Conservation (phyloP, 768 basidiomycete genomes). For the Panellus pusillus region DNA sequence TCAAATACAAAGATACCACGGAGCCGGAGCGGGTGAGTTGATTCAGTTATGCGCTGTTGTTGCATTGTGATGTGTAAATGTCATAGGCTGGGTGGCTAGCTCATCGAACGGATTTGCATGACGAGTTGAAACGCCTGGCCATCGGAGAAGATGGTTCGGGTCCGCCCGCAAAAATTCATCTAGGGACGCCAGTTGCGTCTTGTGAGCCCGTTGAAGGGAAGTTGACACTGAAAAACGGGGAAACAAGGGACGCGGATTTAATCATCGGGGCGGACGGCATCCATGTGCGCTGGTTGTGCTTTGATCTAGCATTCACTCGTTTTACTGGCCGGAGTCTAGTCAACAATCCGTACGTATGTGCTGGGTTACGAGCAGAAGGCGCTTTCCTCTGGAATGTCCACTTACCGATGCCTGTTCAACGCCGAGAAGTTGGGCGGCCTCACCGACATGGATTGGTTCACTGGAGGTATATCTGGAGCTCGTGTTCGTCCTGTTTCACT, state of each 20-base stretch:
- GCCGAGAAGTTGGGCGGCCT: conserved; percentile 2
- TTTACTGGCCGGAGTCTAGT: background rate
- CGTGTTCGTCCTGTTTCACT: no score
- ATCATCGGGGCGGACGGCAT: conserved; percentile 16
- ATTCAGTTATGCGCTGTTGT: background rate
- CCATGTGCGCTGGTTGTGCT: conserved; percentile 1
- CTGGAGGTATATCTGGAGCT: conserved; percentile 5
- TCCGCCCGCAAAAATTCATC: background rate
- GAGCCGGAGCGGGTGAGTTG: conserved; percentile 2
- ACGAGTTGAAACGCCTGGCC: conserved; percentile 14
- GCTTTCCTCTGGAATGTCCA: conserved; percentile 2
- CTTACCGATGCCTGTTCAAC: conserved; percentile 13
- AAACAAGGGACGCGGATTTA: conserved; percentile 6
- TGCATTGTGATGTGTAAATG: no score
- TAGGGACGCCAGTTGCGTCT: conserved; percentile 5
- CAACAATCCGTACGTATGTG: conserved; percentile 6
- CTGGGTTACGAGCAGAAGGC: conserved; percentile 13
- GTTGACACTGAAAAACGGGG: conserved; percentile 4
- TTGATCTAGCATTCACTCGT: background rate
- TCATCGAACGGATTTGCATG: conserved; percentile 13
- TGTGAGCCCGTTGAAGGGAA: conserved; percentile 9
- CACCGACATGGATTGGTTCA: conserved; percentile 14
- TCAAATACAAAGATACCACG: background rate
- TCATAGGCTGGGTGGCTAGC: conserved; percentile 7
- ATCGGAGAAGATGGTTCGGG: background rate